A percentile compares a stretch with the other conserved stretches of the same genome.
Conservation (phyloP, 805 yeast species). For the Metschnikowia borealis region DNA sequence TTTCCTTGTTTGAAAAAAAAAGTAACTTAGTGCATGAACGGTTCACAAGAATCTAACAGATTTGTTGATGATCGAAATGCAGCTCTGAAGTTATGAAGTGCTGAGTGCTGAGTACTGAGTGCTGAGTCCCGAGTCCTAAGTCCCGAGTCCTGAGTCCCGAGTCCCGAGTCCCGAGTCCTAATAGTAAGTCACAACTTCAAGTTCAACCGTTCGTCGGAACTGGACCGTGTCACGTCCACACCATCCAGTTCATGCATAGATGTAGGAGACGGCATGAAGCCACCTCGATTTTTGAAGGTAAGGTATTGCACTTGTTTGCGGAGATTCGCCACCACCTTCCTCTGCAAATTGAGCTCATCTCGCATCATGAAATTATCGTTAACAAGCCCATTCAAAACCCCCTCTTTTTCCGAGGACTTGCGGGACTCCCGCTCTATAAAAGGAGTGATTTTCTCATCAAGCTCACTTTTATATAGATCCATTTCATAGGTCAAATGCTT, state of each 20-base stretch:
- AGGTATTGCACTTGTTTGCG: conserved; percentile 51
- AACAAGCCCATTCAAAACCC: conserved; percentile 28
- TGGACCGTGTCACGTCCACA: background rate
- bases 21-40: no score
- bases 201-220: conserved; percentile 10
- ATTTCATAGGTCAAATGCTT: conserved; percentile 38
- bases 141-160: no score
- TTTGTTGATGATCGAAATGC: no score
- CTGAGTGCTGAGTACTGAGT: no score
- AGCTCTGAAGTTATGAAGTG: no score
- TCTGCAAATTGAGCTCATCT: conserved; percentile 46
- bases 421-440: conserved; percentile 24
- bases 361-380: conserved; percentile 38
- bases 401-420: conserved; percentile 22
- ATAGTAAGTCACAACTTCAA: conserved; percentile 1
- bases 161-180: no score
- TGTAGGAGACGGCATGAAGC: background rate
- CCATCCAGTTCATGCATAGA: conserved; percentile 1
- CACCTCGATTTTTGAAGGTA: conserved; percentile 33
- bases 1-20: no score
- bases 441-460: conserved; percentile 38
- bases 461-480: conserved; percentile 40
- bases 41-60: no score
- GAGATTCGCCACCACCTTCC: conserved; percentile 41
- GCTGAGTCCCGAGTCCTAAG: no score